Evolutionary conservation across 139 green algal genomes (phyloP), one percentile per base, ranked within the genome.

Genomic region (Coccomyxa sp.): DNA sequence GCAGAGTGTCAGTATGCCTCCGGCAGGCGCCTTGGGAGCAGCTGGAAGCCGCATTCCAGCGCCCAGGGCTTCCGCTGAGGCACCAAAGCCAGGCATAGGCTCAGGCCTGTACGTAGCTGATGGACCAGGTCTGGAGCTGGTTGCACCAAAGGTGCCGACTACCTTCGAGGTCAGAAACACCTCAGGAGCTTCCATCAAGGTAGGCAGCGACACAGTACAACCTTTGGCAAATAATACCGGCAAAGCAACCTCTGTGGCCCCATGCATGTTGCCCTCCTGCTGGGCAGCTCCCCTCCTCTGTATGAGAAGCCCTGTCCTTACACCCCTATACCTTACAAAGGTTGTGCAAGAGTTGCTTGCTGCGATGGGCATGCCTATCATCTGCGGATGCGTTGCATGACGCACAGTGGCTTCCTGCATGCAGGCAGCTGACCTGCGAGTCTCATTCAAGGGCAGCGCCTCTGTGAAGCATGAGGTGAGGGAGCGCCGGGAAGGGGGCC

Each of bases 381-480:
- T n/a, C n/a, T n/a, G n/a, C n/a, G n/a, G n/a, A n/a, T n/a, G n/a
- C n/a, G n/a, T n/a, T n/a, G n/a, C n/a, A n/a, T n/a, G n/a, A n/a
- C n/a, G n/a, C n/a, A n/a, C n/a, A n/a, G n/a, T n/a, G n/a, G n/a
- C n/a, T n/a, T n/a, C n/a, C n/a, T n/a, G n/a, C 22, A 64, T 64
- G 71, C 71, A 82, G 78, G 54, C 78, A 3, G 68, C 79, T 37
- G 80, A 84, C 14, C n/a, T 84, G 6, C 71, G 73, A 38, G 69
- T 76, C 3, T 55, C 38, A 39, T 78, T 84, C n/a, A 80, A 80
- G n/a, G 80, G 80, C 34, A 55, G 71, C 8, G 75, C 77, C 9
- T 37, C 76, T 6, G 80, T 81, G 12, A 81, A 81, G 75, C 39
- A 58, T 22, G 75, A 81, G 29, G 55, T 84, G 38, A 69, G 39